phyloP scores from a whole-genome alignment of 2,329 filamentous ascomycete species.

The Raffaelea ambrosiae region DNA sequence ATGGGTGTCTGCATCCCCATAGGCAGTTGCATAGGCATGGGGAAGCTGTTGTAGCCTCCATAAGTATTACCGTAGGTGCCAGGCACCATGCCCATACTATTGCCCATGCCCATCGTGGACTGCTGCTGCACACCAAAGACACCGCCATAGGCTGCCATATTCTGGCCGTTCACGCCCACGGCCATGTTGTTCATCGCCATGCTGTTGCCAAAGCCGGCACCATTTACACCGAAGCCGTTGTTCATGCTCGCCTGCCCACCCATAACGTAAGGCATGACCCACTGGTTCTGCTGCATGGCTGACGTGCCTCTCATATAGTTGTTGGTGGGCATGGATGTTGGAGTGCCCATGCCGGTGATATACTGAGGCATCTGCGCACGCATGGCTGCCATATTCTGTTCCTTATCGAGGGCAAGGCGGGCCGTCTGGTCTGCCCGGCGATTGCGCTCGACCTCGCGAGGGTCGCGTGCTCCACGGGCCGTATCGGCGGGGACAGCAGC shows the following conservation, averaged over 20 bases:
- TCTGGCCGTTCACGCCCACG: neutral
- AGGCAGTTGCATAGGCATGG: slow-evolving; percentile 9
- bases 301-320: neutral
- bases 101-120: neutral
- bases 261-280: slow-evolving; percentile 7
- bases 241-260: neutral
- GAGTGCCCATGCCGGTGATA: neutral
- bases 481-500: slow-evolving; percentile 31
- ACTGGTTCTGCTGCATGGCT: neutral
- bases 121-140: neutral
- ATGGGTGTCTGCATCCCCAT: slow-evolving; percentile 13
- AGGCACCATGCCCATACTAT: slow-evolving; percentile 1
- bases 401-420: slow-evolving; percentile 31
- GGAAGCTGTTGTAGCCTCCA: slow-evolving; percentile 6
- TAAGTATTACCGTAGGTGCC: neutral
- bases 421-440: slow-evolving; percentile 31
- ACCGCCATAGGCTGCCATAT: neutral
- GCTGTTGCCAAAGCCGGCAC: neutral
- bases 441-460: slow-evolving; percentile 31
- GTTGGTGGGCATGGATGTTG: neutral
- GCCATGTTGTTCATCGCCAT: neutral
- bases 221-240: neutral
- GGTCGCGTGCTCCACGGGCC: slow-evolving; percentile 21
- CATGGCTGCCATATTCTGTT: slow-evolving; percentile 39
- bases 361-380: slow-evolving; percentile 39